Evolutionary conservation across 225 moss, liverwort and hornwort species (phyloP).

Genomic region (Physcomitrium patens): DNA sequence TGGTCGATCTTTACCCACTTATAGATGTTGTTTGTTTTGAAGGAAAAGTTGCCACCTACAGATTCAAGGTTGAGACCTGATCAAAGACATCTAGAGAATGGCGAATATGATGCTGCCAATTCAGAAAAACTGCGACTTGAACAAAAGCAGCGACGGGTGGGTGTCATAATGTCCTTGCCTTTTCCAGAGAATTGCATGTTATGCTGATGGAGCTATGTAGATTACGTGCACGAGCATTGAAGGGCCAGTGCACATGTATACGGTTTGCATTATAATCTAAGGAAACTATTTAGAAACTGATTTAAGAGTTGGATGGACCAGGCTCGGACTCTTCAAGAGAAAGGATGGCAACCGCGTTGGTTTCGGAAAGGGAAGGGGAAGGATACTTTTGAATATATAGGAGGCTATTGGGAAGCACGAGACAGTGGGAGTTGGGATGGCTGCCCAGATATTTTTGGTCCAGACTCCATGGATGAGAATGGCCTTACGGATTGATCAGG

Average conservation of each 20-base stretch:
- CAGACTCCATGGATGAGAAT: constrained; percentile 44
- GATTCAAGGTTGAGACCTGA: constrained; percentile 97
- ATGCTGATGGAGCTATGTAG: background rate
- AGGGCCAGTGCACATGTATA: constrained; percentile 4
- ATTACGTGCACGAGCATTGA: background rate
- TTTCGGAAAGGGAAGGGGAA: constrained; percentile 88
- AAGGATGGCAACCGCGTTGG: constrained; percentile 98
- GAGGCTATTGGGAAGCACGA: constrained; percentile 99
- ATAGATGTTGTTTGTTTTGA: constrained; percentile 31
- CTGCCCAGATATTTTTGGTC: constrained; percentile 85
- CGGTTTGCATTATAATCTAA: constrained; percentile 3
- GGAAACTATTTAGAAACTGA: constrained; percentile 21
- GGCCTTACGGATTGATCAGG: constrained; percentile 33
- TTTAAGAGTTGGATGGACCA: constrained; percentile 37
- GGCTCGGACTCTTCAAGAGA: constrained; percentile 91
- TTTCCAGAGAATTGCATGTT: background rate
- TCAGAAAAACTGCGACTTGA: constrained; percentile 87
- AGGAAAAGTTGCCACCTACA: constrained; percentile 93
- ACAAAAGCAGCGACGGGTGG: constrained; percentile 89
- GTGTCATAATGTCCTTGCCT: constrained; percentile 22
- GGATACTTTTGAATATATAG: constrained; percentile 80
- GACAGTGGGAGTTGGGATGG: constrained; percentile 81
- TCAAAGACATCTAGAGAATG: constrained; percentile 87
- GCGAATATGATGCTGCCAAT: constrained; percentile 95
- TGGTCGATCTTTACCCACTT: constrained; percentile 3